A percentile compares a stretch with the other conserved stretches of the same genome.
phyloP scores from a whole-genome alignment of 805 yeast species.

The Cyberlindnera mrakii region DNA sequence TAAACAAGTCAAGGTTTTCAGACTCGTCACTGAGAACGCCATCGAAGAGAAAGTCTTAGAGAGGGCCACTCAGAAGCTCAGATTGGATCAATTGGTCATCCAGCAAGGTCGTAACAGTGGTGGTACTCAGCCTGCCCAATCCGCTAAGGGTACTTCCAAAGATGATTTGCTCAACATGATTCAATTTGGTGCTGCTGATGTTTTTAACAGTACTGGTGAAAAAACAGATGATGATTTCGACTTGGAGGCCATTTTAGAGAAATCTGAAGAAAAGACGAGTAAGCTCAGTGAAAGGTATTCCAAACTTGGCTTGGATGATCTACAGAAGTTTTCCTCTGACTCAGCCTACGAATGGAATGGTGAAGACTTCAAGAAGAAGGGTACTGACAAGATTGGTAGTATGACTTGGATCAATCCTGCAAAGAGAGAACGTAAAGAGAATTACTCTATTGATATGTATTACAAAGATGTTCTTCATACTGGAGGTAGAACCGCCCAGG shows the following conservation, averaged over 20 bases:
- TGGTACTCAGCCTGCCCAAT: conserved; percentile 20
- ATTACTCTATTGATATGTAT: conserved; percentile 83
- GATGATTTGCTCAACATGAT: conserved; percentile 77
- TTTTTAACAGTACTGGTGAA: conserved; percentile 31
- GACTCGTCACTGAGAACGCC: conserved; percentile 76
- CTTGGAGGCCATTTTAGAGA: conserved; percentile 52
- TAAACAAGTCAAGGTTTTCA: conserved; percentile 72
- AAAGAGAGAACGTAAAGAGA: conserved; percentile 77
- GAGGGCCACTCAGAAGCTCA: conserved; percentile 72
- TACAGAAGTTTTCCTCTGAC: conserved; percentile 68
- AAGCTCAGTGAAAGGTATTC: conserved; percentile 59
- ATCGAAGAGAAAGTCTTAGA: conserved; percentile 80
- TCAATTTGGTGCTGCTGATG: conserved; percentile 74
- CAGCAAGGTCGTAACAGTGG: conserved; percentile 57
- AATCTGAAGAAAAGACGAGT: conserved; percentile 59
- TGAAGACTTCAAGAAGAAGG: conserved; percentile 66
- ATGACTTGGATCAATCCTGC: conserved; percentile 80
- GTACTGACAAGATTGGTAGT: conserved; percentile 36
- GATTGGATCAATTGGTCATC: conserved; percentile 76
- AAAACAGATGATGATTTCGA: conserved; percentile 43
- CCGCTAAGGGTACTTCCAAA: conserved; percentile 41
- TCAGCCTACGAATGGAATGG: conserved; percentile 89
- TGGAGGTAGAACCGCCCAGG: conserved; percentile 48
- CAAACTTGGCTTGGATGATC: conserved; percentile 65
- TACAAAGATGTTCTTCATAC: conserved; percentile 75